A percentile compares a stretch with the other conserved stretches of the same genome.
phyloP scores from a whole-genome alignment of 1,284 basidiomycete genomes.

The Ganoderma resinaceum region DNA sequence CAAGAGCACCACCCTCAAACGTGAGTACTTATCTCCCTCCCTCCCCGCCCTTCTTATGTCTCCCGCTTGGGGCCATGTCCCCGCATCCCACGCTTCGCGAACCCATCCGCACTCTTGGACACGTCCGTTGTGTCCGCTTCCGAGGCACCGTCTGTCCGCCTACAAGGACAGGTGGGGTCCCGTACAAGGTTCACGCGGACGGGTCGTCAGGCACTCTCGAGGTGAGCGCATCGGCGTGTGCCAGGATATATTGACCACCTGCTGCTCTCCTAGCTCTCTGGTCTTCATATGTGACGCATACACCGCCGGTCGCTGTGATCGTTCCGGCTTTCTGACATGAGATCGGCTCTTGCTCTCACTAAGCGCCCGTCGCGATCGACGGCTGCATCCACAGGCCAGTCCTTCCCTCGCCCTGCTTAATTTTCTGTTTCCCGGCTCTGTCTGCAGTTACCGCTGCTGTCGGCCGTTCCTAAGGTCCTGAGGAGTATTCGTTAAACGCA shows the following conservation, averaged over 20 bases:
- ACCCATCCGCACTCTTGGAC: not conserved
- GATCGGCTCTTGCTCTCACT: constrained; percentile 4
- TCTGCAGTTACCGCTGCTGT: not conserved
- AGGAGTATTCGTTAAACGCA: not conserved
- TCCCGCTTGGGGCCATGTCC: constrained; percentile 17
- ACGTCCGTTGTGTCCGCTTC: not conserved
- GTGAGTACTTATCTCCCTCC: constrained; percentile 55
- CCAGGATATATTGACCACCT: constrained; percentile 9
- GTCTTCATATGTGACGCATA: constrained; percentile 22
- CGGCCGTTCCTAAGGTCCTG: not conserved
- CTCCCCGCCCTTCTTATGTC: constrained; percentile 5
- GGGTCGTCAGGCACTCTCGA: not conserved
- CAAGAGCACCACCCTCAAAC: constrained; percentile 84
- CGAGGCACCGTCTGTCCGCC: not conserved
- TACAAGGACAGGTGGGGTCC: constrained; percentile 8
- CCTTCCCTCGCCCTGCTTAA: not conserved
- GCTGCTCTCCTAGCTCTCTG: constrained; percentile 1
- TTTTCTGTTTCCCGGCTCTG: not conserved
- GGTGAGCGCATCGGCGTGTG: constrained; percentile 20
- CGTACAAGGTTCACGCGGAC: constrained; percentile 26
- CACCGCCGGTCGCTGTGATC: constrained; percentile 22
- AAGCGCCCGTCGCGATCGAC: constrained; percentile 15
- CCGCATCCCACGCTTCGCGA: constrained; percentile 9
- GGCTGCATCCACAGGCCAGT: not conserved
- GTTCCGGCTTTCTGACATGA: constrained; percentile 11